Evolutionary conservation across 1,139 yeast genomes (phyloP).

Genomic region (Chernovozyma sophiae-reginae): DNA sequence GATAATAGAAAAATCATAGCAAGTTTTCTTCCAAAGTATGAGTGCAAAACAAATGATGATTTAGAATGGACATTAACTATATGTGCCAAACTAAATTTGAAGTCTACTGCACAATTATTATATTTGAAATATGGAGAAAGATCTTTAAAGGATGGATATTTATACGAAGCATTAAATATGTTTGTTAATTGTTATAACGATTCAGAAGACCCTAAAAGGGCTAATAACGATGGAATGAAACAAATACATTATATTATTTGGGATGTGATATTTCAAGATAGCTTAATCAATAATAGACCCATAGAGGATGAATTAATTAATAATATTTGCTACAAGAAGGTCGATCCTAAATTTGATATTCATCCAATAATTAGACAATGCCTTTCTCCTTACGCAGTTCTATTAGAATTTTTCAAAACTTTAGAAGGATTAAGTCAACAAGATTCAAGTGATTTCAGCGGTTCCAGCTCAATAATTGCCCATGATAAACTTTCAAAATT

Average conservation of each 20-base stretch:
- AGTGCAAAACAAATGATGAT: constrained; percentile 65
- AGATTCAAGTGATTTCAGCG: constrained; percentile 18
- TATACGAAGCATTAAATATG: constrained; percentile 63
- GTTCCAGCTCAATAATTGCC: constrained; percentile 4
- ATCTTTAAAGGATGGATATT: constrained; percentile 38
- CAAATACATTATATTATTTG: constrained; percentile 39
- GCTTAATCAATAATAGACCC: constrained; percentile 50
- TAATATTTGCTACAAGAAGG: constrained; percentile 44
- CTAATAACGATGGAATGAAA: constrained; percentile 28
- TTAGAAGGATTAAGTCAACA: constrained; percentile 19
- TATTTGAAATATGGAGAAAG: constrained; percentile 40
- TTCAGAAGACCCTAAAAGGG: constrained; percentile 15
- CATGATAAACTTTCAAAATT: constrained; percentile 33
- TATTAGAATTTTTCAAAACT: constrained; percentile 45
- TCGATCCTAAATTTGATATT: constrained; percentile 29
- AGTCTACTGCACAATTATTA: constrained; percentile 51
- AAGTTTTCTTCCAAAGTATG: constrained; percentile 56
- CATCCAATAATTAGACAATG: constrained; percentile 64
- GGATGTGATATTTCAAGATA: constrained; percentile 56
- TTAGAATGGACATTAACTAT: constrained; percentile 73
- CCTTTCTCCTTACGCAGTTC: constrained; percentile 68
- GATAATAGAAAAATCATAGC: constrained; percentile 47
- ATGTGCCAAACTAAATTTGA: constrained; percentile 41
- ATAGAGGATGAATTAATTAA: constrained; percentile 54
- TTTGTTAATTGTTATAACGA: constrained; percentile 62